Conservation (phyloP, 192 early-diverging fungal genomes). For the Gigaspora rosea region DNA sequence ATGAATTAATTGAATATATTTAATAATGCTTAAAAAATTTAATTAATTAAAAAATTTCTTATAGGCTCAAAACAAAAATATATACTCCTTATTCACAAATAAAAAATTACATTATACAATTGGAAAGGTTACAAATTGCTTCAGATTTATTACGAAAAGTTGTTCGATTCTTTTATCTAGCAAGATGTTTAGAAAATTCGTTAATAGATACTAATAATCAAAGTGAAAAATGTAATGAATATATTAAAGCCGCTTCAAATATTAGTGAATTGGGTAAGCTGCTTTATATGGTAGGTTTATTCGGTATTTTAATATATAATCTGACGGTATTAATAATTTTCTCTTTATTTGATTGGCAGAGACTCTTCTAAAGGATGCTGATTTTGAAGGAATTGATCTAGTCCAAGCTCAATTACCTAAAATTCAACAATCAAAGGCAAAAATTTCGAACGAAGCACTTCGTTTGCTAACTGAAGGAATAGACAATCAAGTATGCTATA, state of each 20-base stretch:
- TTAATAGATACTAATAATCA: constrained; percentile 43
- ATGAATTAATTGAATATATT: background rate
- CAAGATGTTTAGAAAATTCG: constrained; percentile 59
- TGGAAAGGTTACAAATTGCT: constrained; percentile 63
- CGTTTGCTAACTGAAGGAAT: constrained; percentile 54
- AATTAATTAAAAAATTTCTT: background rate
- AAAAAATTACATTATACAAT: constrained; percentile 58
- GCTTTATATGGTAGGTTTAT: constrained; percentile 1
- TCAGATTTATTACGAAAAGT: constrained; percentile 62
- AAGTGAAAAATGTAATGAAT: constrained; percentile 36
- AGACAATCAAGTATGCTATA: constrained; percentile 10
- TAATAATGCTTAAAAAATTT: background rate
- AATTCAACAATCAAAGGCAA: constrained; percentile 46
- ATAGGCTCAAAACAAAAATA: constrained; percentile 61
- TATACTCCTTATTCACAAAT: constrained; percentile 62
- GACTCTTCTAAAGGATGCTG: constrained; percentile 54
- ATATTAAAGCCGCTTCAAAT: constrained; percentile 58
- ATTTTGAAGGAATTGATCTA: constrained; percentile 67
- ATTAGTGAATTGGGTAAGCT: constrained; percentile 62
- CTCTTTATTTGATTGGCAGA: constrained; percentile 38
- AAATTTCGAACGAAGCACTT: constrained; percentile 53
- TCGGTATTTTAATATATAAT: background rate
- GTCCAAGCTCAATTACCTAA: constrained; percentile 56
- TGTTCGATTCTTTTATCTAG: constrained; percentile 61
- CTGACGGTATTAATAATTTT: background rate